These are phyloP conservation scores for Taiozyma sp. DNA, from an alignment of 1,139 yeast genomes.

Conservation along the genomic window DNA sequence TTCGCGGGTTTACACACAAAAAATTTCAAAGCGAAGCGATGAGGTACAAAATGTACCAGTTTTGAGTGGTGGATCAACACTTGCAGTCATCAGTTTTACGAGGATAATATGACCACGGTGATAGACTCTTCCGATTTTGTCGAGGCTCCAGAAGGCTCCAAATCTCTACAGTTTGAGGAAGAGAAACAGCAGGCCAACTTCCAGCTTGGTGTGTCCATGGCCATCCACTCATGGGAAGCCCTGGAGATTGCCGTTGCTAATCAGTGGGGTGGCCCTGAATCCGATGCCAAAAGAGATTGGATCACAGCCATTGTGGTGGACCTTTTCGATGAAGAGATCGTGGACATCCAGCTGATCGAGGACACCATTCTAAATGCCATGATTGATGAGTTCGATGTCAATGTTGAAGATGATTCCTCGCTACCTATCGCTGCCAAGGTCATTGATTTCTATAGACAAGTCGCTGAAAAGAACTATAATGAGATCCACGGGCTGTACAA, in stretches of 20 bases:
- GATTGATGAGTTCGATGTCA: conserved; percentile 91
- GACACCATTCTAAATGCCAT: conserved; percentile 83
- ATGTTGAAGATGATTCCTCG: conserved; percentile 87
- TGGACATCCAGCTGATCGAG: conserved; percentile 78
- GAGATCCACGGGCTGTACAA: conserved; percentile 56
- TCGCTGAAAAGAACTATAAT: conserved; percentile 45
- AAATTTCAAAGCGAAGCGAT: neutral
- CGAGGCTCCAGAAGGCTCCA: conserved; percentile 31
- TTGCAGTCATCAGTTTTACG: too few species aligned
- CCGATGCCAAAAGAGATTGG: conserved; percentile 94
- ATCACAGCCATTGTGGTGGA: conserved; percentile 80
- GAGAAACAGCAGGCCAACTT: conserved; percentile 75
- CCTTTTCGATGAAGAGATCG: conserved; percentile 56
- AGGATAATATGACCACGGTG: conserved; percentile 6
- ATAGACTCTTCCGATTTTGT: conserved; percentile 31
- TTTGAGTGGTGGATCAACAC: too few species aligned
- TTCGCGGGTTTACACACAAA: neutral
- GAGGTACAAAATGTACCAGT: neutral
- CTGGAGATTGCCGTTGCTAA: conserved; percentile 90
- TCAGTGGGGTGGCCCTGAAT: conserved; percentile 93
- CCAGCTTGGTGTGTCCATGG: conserved; percentile 93
- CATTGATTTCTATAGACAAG: conserved; percentile 62
- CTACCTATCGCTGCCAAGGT: conserved; percentile 66
- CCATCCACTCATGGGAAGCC: conserved; percentile 84
- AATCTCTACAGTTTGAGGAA: conserved; percentile 48